phyloP scores from a whole-genome alignment of 1,284 basidiomycete species.

The Papiliotrema laurentii region DNA sequence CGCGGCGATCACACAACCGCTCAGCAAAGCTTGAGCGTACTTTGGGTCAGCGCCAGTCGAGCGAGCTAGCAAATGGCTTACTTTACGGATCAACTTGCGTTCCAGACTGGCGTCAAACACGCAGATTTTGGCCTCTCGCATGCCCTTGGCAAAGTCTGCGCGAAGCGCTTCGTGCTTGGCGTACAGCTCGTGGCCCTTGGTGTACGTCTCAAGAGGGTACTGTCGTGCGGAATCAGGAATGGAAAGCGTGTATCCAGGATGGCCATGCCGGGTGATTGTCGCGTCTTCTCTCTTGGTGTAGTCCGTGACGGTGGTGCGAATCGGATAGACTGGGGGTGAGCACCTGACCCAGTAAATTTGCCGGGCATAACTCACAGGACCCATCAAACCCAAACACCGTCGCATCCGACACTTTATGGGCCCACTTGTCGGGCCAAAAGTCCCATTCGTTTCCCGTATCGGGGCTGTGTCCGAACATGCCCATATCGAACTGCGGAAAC shows the following conservation, averaged over 20 bases:
- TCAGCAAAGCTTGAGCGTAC: conserved; percentile 45
- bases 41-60: conserved; percentile 4
- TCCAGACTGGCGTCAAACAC: conserved; percentile 48
- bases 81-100: conserved; percentile 47
- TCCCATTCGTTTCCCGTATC: conserved; percentile 49
- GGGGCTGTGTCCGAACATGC: conserved; percentile 45
- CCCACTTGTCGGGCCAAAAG: conserved; percentile 43
- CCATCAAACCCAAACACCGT: conserved; percentile 46
- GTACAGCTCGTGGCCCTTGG: conserved; percentile 32
- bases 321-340: conserved; percentile 39
- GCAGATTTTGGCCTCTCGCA: conserved; percentile 44
- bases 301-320: conserved; percentile 42
- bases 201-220: conserved; percentile 40
- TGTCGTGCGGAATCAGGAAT: conserved; percentile 22
- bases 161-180: conserved; percentile 30
- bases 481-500: conserved; percentile 40
- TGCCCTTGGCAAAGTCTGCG: conserved; percentile 41
- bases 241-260: conserved; percentile 43
- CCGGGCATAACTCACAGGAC: conserved; percentile 17
- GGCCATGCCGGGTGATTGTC: conserved; percentile 30
- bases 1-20: conserved; percentile 45
- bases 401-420: conserved; percentile 30
- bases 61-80: conserved; percentile 7
- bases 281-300: conserved; percentile 3
- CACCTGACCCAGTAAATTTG: background rate